Percentiles rank a stretch among this genome's conserved stretches.
These are phyloP conservation scores for Silybum marianum DNA, from an alignment of 129 eudicot genomes.

Conservation along the genomic window DNA sequence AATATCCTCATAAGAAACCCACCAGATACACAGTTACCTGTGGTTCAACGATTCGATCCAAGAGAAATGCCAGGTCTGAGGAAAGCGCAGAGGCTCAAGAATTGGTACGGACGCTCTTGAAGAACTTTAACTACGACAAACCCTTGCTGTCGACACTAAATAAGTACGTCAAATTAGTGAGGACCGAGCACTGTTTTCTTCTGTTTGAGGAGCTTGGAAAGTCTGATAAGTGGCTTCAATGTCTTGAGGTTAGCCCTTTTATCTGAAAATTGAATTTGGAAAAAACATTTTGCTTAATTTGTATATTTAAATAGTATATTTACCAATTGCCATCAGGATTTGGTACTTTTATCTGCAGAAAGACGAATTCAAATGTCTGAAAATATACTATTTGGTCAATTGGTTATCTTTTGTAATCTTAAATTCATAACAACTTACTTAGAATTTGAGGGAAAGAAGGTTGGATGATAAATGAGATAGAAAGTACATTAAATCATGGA, in stretches of 20 bases:
- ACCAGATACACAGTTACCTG: conserved; percentile 25
- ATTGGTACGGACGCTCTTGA: conserved; percentile 25
- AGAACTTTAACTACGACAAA: conserved; percentile 29
- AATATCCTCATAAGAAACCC: conserved; percentile 10
- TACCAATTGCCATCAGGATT: neutral
- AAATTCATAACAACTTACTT: neutral
- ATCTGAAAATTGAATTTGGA: neutral
- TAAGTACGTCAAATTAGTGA: conserved; percentile 70
- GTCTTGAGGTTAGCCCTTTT: conserved; percentile 23
- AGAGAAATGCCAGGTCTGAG: conserved; percentile 25
- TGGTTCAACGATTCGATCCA: conserved; percentile 28
- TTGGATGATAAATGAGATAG: neutral
- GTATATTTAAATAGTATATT: neutral
- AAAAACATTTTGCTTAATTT: neutral
- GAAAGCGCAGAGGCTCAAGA: conserved; percentile 36
- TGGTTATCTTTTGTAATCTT: neutral
- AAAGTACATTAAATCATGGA: neutral
- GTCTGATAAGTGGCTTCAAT: conserved; percentile 84
- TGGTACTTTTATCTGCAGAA: neutral
- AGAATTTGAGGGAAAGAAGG: neutral
- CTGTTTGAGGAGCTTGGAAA: conserved; percentile 91
- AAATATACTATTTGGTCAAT: too few species aligned
- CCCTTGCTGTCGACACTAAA: conserved; percentile 57
- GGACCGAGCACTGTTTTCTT: conserved; percentile 90
- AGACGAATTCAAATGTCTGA: neutral